phyloP scores from a whole-genome alignment of 192 early-diverging fungal species.

The Coemansia sp. region DNA sequence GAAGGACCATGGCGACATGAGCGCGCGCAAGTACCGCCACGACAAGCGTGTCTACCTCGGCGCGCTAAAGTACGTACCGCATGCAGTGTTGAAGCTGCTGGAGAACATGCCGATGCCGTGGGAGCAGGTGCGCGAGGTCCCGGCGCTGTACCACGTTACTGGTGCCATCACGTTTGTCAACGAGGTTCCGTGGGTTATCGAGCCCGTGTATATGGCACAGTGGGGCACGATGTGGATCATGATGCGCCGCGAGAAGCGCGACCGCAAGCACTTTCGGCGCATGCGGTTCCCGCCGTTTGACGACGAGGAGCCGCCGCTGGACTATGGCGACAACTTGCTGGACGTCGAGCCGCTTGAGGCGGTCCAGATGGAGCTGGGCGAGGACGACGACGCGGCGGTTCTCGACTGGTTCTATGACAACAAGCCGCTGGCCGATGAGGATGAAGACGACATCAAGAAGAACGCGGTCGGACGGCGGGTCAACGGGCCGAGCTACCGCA shows the following conservation, averaged over 20 bases:
- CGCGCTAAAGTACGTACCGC: constrained; percentile 97
- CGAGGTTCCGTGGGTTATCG: constrained; percentile 94
- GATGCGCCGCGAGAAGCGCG: constrained; percentile 99
- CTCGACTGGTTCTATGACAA: constrained; percentile 98
- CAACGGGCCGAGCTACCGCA: constrained; percentile 85
- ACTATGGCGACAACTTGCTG: constrained; percentile 98
- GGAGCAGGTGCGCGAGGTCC: constrained; percentile 97
- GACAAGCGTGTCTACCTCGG: constrained; percentile 99
- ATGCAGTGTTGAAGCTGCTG: constrained; percentile 95
- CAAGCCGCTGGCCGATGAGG: constrained; percentile 73
- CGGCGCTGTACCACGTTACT: constrained; percentile 95
- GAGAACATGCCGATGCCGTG: constrained; percentile 99
- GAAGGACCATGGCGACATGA: constrained; percentile 99
- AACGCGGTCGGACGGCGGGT: constrained; percentile 53
- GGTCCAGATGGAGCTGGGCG: constrained; percentile 98
- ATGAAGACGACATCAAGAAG: constrained; percentile 36
- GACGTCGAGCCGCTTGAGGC: constrained; percentile 98
- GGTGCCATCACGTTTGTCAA: constrained; percentile 99
- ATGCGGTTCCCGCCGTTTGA: constrained; percentile 99
- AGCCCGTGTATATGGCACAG: constrained; percentile 97
- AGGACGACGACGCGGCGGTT: constrained; percentile 89
- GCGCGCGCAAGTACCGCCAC: constrained; percentile 90
- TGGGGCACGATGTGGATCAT: constrained; percentile 99
- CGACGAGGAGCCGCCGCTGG: constrained; percentile 98
- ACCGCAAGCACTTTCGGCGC: constrained; percentile 96